A percentile compares a stretch with the other conserved stretches of the same genome.
Evolutionary conservation across 495 filamentous ascomycete genomes (phyloP).

Genomic region (Podospora anserina): DNA sequence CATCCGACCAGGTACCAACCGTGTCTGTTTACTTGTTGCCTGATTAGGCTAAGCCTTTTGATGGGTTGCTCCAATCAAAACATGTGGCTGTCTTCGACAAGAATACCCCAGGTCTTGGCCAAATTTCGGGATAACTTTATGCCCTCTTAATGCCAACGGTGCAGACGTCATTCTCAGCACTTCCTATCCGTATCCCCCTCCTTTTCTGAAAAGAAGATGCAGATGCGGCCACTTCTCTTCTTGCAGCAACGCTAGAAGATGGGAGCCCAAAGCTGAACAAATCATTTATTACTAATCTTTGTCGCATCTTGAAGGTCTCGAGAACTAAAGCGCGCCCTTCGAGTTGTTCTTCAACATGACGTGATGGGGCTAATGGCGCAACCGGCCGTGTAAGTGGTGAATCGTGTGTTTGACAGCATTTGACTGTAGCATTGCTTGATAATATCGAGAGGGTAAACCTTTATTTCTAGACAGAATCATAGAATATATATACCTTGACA

Average conservation of each 20-base stretch:
- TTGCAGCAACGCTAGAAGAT: background rate
- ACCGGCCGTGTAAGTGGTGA: slow-evolving; percentile 8
- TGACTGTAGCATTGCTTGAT: slow-evolving; percentile 8
- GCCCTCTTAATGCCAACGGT: slow-evolving; percentile 2
- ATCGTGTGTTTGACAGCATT: slow-evolving; percentile 9
- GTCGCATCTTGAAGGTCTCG: background rate
- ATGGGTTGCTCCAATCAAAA: slow-evolving; percentile 13
- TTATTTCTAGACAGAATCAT: background rate
- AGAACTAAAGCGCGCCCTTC: slow-evolving; percentile 5
- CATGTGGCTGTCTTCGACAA: background rate
- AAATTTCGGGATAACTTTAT: slow-evolving; percentile 14
- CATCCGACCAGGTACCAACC: background rate
- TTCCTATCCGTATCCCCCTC: background rate
- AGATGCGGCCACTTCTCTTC: background rate
- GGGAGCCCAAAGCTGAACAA: background rate
- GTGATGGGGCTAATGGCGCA: slow-evolving; percentile 16
- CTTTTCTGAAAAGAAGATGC: background rate
- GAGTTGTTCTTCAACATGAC: slow-evolving; percentile 6
- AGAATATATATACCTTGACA: background rate
- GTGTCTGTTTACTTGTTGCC: slow-evolving; percentile 24
- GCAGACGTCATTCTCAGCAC: background rate
- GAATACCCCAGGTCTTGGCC: background rate
- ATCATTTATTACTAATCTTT: background rate
- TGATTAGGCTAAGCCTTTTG: slow-evolving; percentile 2
- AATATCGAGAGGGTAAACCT: background rate